These are phyloP conservation scores for Pezicula carpinea DNA, from an alignment of 2,329 filamentous ascomycete species.

Conservation along the genomic window DNA sequence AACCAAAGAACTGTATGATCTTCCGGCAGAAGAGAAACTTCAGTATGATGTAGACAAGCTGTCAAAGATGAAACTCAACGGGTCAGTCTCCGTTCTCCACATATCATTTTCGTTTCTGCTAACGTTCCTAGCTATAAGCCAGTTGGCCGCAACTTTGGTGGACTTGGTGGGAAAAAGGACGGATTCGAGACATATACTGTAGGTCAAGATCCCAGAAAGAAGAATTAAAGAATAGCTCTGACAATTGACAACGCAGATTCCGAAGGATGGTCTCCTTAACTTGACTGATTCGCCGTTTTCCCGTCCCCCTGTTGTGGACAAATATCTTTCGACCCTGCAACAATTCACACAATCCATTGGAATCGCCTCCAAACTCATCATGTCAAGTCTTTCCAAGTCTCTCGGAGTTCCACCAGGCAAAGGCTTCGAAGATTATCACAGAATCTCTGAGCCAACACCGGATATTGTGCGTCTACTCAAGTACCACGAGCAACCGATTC, in stretches of 20 bases:
- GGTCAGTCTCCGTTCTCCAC: no score
- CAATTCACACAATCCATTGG: not conserved
- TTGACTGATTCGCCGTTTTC: not conserved
- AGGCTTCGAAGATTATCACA: not conserved
- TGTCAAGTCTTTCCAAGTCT: not conserved
- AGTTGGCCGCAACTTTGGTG: no score
- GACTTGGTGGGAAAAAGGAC: no score
- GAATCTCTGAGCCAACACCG: not conserved
- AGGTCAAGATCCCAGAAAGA: not conserved
- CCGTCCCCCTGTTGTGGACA: not conserved
- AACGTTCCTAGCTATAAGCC: no score
- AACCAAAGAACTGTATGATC: no score
- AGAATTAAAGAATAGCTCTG: no score
- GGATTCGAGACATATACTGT: no score
- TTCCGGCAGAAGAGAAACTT: no score
- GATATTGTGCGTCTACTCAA: not conserved
- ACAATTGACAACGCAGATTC: not conserved
- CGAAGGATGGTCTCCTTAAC: not conserved
- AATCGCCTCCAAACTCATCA: not conserved
- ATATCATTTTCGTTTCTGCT: no score
- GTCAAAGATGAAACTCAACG: no score
- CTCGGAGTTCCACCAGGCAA: not conserved
- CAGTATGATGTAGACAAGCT: no score
- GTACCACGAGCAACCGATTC: not conserved
- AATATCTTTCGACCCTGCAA: not conserved